These are phyloP conservation scores for Arthroderma sp. DNA, from an alignment of 2,329 filamentous ascomycete species.

Conservation along the genomic window DNA sequence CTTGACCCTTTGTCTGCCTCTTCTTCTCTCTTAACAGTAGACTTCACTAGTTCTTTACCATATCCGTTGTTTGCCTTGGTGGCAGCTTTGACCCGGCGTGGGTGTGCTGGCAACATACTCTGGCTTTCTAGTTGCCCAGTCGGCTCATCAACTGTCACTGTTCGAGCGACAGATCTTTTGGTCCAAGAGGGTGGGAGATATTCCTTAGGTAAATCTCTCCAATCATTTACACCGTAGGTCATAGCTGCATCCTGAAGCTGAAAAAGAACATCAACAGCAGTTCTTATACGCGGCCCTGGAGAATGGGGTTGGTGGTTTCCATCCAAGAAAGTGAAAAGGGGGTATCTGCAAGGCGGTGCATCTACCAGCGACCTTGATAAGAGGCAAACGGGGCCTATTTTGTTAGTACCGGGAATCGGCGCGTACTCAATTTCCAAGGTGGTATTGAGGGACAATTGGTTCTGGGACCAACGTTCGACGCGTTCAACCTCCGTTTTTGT, in stretches of 20 bases:
- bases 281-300: constrained; percentile 9
- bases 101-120: too few species aligned
- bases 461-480: constrained; percentile 14
- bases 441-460: constrained; percentile 18
- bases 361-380: constrained; percentile 10
- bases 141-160: too few species aligned
- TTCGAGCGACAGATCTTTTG: neutral
- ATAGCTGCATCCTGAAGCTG: constrained; percentile 10
- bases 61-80: too few species aligned
- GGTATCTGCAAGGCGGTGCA: constrained; percentile 6
- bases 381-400: constrained; percentile 7
- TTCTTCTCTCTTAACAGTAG: too few species aligned
- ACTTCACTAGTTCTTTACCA: too few species aligned
- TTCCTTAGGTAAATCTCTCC: constrained; percentile 11
- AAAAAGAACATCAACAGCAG: constrained; percentile 11
- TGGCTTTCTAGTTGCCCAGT: too few species aligned
- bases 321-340: constrained; percentile 14
- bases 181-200: constrained; percentile 12
- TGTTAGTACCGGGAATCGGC: neutral
- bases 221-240: constrained; percentile 6
- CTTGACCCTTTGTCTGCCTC: too few species aligned
- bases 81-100: too few species aligned
- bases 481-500: constrained; percentile 17
- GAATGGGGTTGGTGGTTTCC: constrained; percentile 2
- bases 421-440: constrained; percentile 15